Evolutionary conservation across 140 eudicot species (phyloP).

Genomic region (Cichorium intybus): DNA sequence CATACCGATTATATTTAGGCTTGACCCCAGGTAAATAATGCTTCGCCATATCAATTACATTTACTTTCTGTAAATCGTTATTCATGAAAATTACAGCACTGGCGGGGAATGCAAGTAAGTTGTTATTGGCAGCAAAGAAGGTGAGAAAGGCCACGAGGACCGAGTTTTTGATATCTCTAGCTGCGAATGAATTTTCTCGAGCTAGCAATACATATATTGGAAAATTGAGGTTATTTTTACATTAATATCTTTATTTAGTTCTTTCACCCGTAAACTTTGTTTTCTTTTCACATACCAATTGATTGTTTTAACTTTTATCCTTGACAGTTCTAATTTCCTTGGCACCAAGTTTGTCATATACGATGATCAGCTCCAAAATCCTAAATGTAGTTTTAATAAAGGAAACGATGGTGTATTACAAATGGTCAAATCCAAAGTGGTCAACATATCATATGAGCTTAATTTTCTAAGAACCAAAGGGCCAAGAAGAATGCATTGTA

Average conservation of each 20-base stretch:
- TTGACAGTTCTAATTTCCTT: constrained; percentile 64
- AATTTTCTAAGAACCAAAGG: constrained; percentile 74
- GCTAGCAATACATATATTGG: constrained; percentile 45
- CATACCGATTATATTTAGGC: constrained; percentile 48
- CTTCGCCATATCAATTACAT: too few species aligned
- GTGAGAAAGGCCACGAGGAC: constrained; percentile 53
- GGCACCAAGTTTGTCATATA: constrained; percentile 65
- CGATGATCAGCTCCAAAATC: constrained; percentile 37
- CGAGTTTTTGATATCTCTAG: constrained; percentile 48
- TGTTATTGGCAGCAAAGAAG: constrained; percentile 56
- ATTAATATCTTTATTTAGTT: not conserved
- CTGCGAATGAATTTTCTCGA: constrained; percentile 48
- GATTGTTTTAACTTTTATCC: not conserved
- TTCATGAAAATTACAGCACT: constrained; percentile 34
- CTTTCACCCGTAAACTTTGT: not conserved
- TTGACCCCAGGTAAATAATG: constrained; percentile 59
- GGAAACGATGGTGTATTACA: constrained; percentile 35
- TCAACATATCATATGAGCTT: constrained; percentile 63
- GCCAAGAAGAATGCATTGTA: constrained; percentile 68
- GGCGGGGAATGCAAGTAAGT: constrained; percentile 57
- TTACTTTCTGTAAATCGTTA: too few species aligned
- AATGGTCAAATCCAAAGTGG: constrained; percentile 40
- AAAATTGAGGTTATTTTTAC: constrained; percentile 46
- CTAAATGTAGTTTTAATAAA: constrained; percentile 32
- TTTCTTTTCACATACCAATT: not conserved